Base-by-base conservation (phyloP, 352 stramenopile genomes). In the Phytopythium ostracodes region DNA sequence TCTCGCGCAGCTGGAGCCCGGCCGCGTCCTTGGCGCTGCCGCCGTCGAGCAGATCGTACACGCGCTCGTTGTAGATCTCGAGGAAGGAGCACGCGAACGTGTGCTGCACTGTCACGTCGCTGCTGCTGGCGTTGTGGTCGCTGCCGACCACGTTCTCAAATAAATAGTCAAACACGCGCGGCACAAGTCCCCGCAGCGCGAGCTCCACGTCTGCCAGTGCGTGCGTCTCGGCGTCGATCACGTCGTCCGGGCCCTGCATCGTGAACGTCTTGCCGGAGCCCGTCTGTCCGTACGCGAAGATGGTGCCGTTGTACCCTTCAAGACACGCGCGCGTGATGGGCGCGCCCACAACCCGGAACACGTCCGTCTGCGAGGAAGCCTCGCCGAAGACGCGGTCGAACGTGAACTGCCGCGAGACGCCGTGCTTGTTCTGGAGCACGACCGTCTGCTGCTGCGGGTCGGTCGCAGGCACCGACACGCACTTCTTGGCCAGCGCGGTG, bases 41-140 rank as follows among this genome's bases (percentile, higher is more conserved):
- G 33, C 68, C 77, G 46, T 96, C 81, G 22, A 98, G 77, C 27
- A 98, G 54, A 75, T 98, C 94, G 62, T 89, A 97, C 47, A 98
- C 93, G 35, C 87, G 80, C 70, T 98, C 94, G 68, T 98, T 98
- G 74, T 98, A 98, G 59, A 98, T 98, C 72, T 98, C 94, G 49
- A 98, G 72, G 66, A 97, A 98, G 0, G 90, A 96, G 72, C 84
- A 92, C 6, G 76, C 65, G 55, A 91, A 91, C 50, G 70, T 91
- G 64, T 89, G 78, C 59, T 89, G 57, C 17, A 91, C 75, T 15
- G 72, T 75, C 58, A 60, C 61, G 44, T 46, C 64, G 17, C 36
- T 33, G 14, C 24, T 38, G 36, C 65, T 53, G 5, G 57, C 55
- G 42, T 2, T 25, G 2, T 50, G 51, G 1, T 22, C 53, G 53